Conservation (phyloP, 116 monocot species). For the Posidonia oceanica region DNA sequence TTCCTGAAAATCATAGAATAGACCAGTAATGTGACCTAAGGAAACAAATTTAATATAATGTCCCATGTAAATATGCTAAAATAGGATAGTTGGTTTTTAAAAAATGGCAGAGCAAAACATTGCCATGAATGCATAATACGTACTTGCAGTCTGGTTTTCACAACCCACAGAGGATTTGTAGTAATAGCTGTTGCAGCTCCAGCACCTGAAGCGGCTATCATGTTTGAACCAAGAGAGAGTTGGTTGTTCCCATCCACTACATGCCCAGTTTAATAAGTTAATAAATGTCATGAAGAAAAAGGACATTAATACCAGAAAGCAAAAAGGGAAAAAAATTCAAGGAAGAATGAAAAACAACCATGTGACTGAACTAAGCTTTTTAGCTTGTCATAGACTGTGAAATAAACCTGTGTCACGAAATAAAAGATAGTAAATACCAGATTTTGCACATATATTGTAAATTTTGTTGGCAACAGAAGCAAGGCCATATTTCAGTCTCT, state of each 20-base stretch:
- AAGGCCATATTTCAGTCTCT: too few species aligned
- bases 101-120: background rate
- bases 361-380: slow-evolving; percentile 45
- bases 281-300: background rate
- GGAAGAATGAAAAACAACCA: slow-evolving; percentile 27
- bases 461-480: too few species aligned
- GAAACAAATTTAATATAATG: too few species aligned
- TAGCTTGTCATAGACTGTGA: slow-evolving; percentile 69
- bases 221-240: slow-evolving; percentile 63
- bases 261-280: slow-evolving; percentile 1
- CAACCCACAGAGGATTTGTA: slow-evolving; percentile 95
- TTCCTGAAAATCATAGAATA: too few species aligned
- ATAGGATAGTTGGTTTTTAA: too few species aligned
- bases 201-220: slow-evolving; percentile 77
- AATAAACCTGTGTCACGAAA: slow-evolving; percentile 50
- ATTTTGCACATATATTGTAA: too few species aligned
- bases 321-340: background rate
- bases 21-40: too few species aligned
- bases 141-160: slow-evolving; percentile 98
- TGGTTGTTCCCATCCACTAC: slow-evolving; percentile 38
- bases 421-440: too few species aligned
- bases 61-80: too few species aligned
- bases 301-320: background rate
- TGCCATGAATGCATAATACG: background rate
- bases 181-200: slow-evolving; percentile 70